Conservation (phyloP, 2,329 filamentous ascomycete species). For the Penicillium capsulatum region DNA sequence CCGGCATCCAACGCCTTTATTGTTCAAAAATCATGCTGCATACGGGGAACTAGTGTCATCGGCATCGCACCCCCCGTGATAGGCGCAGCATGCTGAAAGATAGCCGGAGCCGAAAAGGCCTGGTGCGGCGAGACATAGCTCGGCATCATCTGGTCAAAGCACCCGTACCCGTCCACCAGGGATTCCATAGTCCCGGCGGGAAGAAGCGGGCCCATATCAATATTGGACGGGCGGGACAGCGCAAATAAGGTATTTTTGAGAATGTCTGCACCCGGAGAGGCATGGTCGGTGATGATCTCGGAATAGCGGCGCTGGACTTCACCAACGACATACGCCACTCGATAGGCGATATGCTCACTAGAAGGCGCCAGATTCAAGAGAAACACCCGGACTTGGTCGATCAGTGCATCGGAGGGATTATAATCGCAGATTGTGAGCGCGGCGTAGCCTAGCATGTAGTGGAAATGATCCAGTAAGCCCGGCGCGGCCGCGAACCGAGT, state of each 20-base stretch:
- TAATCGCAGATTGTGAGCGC: slow-evolving; percentile 36
- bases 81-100: slow-evolving; percentile 17
- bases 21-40: slow-evolving; percentile 22
- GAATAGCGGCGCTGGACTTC: slow-evolving; percentile 31
- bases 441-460: slow-evolving; percentile 34
- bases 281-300: slow-evolving; percentile 18
- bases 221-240: slow-evolving; percentile 15
- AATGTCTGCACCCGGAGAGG: slow-evolving; percentile 18
- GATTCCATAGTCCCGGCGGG: slow-evolving; percentile 17
- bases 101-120: slow-evolving; percentile 14
- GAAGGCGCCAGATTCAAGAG: slow-evolving; percentile 32
- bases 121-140: slow-evolving; percentile 15
- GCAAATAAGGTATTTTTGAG: slow-evolving; percentile 14
- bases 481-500: slow-evolving; percentile 31
- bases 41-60: slow-evolving; percentile 21
- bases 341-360: slow-evolving; percentile 33
- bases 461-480: slow-evolving; percentile 30
- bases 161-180: slow-evolving; percentile 24
- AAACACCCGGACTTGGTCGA: slow-evolving; percentile 32
- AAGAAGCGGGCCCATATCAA: slow-evolving; percentile 25
- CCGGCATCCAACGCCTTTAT: background rate
- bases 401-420: slow-evolving; percentile 30
- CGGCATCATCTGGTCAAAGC: slow-evolving; percentile 26
- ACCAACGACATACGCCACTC: slow-evolving; percentile 30
- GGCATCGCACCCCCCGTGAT: slow-evolving; percentile 23